A percentile compares a stretch with the other conserved stretches of the same genome.
phyloP scores from a whole-genome alignment of 805 yeast species.

The Grigorovia transvaalensis region DNA sequence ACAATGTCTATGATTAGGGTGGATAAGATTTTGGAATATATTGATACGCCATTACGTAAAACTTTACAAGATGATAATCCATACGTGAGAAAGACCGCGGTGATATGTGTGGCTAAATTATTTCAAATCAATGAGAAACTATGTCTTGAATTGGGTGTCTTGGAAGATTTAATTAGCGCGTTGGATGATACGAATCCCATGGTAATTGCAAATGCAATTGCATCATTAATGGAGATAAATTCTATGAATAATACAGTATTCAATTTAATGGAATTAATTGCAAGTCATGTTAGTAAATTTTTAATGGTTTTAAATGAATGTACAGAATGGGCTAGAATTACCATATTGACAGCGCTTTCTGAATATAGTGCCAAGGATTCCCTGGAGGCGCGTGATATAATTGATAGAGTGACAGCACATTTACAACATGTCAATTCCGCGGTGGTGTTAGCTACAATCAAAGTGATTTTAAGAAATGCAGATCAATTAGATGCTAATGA shows the following conservation, averaged over 20 bases:
- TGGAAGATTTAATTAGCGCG: constrained; percentile 53
- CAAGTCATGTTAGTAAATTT: constrained; percentile 45
- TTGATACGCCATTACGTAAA: constrained; percentile 78
- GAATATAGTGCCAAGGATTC: constrained; percentile 50
- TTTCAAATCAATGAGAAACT: constrained; percentile 74
- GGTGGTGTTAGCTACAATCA: constrained; percentile 78
- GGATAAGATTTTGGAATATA: constrained; percentile 87
- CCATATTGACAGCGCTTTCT: constrained; percentile 72
- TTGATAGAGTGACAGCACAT: constrained; percentile 88
- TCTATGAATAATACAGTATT: constrained; percentile 49
- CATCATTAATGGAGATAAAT: constrained; percentile 74
- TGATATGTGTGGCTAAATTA: constrained; percentile 90
- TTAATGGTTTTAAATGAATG: constrained; percentile 87
- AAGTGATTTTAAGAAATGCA: constrained; percentile 64
- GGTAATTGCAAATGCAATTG: constrained; percentile 93
- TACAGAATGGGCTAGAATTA: constrained; percentile 97
- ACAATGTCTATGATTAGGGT: constrained; percentile 98
- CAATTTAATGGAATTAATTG: constrained; percentile 30
- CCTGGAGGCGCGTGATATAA: constrained; percentile 69
- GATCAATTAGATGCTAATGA: constrained; percentile 32
- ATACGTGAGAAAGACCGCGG: constrained; percentile 95
- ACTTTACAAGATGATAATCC: constrained; percentile 91
- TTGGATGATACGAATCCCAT: constrained; percentile 86
- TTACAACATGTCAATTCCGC: constrained; percentile 95
- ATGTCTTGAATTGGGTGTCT: constrained; percentile 80